A percentile compares a stretch with the other conserved stretches of the same genome.
Evolutionary conservation across 257 asterid genomes (phyloP).

Genomic region (Lantana camara): DNA sequence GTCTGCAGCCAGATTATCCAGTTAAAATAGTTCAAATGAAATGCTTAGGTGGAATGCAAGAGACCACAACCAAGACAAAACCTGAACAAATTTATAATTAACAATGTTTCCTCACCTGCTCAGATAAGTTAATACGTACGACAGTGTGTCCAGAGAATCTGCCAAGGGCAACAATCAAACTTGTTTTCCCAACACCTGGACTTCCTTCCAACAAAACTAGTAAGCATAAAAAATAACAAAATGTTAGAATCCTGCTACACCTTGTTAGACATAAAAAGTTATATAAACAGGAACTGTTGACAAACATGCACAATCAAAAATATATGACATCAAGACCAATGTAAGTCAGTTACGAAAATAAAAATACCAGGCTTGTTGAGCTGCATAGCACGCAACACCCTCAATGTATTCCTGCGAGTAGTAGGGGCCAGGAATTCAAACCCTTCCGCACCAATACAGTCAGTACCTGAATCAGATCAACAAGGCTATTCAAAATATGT

Average conservation of each 20-base stretch:
- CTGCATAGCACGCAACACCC: conserved; percentile 99
- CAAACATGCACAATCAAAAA: background rate
- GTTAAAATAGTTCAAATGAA: conserved; percentile 22
- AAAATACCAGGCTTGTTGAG: conserved; percentile 87
- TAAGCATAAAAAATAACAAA: conserved; percentile 31
- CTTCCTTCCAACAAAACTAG: conserved; percentile 95
- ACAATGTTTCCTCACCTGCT: conserved; percentile 65
- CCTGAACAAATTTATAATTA: background rate
- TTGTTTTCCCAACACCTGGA: conserved; percentile 99
- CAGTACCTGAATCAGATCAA: conserved; percentile 53
- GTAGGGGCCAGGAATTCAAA: conserved; percentile 92
- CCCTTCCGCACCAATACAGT: conserved; percentile 43
- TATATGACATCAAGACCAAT: conserved; percentile 1
- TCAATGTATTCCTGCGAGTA: conserved; percentile 77
- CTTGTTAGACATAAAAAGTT: background rate
- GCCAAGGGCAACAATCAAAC: conserved; percentile 88
- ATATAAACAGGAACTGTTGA: background rate
- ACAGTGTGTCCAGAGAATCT: conserved; percentile 89
- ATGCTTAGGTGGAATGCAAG: conserved; percentile 13
- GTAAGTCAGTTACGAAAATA: background rate
- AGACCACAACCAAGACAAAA: background rate
- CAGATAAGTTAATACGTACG: conserved; percentile 93
- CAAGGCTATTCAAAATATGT: conserved; percentile 1
- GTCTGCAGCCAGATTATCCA: conserved; percentile 62
- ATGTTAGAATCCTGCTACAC: conserved; percentile 31